Percentiles rank a stretch among this genome's conserved stretches.
These are phyloP conservation scores for Fragaria nilgerrensis DNA, from an alignment of 306 rosid genomes.

Conservation along the genomic window DNA sequence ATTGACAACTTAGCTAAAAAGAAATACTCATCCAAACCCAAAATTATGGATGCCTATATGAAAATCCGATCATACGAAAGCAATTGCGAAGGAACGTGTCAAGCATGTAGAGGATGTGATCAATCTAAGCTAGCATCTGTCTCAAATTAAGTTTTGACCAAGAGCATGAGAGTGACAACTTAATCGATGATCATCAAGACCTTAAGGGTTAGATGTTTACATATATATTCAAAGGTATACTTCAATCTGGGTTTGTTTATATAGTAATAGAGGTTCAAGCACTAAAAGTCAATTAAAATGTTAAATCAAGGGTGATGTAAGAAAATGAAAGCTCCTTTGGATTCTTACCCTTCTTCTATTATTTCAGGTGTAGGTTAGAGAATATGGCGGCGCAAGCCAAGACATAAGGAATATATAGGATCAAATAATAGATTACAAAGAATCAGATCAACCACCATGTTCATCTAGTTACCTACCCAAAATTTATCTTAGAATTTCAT, in stretches of 20 bases:
- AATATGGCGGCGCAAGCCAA: slow-evolving; percentile 53
- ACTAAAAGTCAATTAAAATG: slow-evolving; percentile 17
- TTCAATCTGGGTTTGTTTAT: background rate
- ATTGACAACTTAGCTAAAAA: slow-evolving; percentile 35
- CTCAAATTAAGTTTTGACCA: slow-evolving; percentile 18
- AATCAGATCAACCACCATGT: slow-evolving; percentile 19
- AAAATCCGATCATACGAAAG: background rate
- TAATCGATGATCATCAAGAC: slow-evolving; percentile 26
- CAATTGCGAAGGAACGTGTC: slow-evolving; percentile 22
- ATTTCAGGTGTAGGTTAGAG: slow-evolving; percentile 12
- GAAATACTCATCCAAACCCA: background rate
- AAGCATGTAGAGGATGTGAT: slow-evolving; percentile 33
- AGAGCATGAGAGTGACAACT: slow-evolving; percentile 4
- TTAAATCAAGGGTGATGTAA: slow-evolving; percentile 25
- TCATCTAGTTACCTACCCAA: slow-evolving; percentile 1
- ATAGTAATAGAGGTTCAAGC: background rate
- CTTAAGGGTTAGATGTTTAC: background rate
- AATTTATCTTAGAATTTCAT: background rate
- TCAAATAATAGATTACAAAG: slow-evolving; percentile 13
- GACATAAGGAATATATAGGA: slow-evolving; percentile 10
- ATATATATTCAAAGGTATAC: too few relatives aligned
- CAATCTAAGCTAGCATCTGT: slow-evolving; percentile 7
- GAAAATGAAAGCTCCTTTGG: slow-evolving; percentile 14
- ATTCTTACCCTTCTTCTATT: slow-evolving; percentile 6
- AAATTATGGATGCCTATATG: background rate